A percentile compares a stretch with the other conserved stretches of the same genome.
Evolutionary conservation across 1,284 basidiomycete species (phyloP).

Genomic region (Chalciporus sp.): DNA sequence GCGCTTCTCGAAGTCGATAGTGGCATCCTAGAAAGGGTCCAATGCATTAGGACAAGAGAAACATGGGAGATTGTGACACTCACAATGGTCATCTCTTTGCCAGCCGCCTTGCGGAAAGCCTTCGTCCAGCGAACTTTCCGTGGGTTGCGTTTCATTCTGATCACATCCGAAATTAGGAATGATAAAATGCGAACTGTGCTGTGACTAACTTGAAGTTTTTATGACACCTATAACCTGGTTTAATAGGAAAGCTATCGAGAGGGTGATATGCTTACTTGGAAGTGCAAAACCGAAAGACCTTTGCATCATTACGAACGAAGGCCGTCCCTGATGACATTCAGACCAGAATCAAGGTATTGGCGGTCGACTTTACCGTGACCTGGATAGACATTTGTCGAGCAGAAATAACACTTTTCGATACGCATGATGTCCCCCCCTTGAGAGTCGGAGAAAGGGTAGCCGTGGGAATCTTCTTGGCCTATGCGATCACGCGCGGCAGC

Average conservation of each 20-base stretch:
- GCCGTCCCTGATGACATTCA: slow-evolving; percentile 63
- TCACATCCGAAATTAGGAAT: slow-evolving; percentile 5
- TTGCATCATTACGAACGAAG: slow-evolving; percentile 96
- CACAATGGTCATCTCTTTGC: slow-evolving; percentile 99
- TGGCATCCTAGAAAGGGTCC: slow-evolving; percentile 77
- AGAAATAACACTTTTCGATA: slow-evolving; percentile 91
- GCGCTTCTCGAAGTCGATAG: slow-evolving; percentile 99
- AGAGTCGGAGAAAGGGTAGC: background rate
- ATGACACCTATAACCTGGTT: slow-evolving; percentile 67
- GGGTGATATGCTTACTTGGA: slow-evolving; percentile 72
- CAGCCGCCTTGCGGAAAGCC: slow-evolving; percentile 97
- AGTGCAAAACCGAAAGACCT: slow-evolving; percentile 95
- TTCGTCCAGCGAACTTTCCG: slow-evolving; percentile 99
- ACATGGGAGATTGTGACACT: slow-evolving; percentile 34
- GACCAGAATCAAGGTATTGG: background rate
- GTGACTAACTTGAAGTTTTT: slow-evolving; percentile 92
- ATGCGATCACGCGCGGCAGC: too few species aligned
- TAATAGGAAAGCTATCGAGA: slow-evolving; percentile 8
- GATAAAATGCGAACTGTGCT: background rate
- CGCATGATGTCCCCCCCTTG: slow-evolving; percentile 53
- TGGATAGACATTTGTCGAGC: slow-evolving; percentile 93
- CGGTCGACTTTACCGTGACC: slow-evolving; percentile 70
- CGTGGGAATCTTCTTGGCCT: slow-evolving; percentile 25
- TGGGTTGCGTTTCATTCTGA: slow-evolving; percentile 99
- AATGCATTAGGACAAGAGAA: background rate